Percentiles rank a stretch among this genome's conserved stretches.
These are phyloP conservation scores for Talinum fruticosum DNA, from an alignment of 148 eudicot species.

Conservation along the genomic window DNA sequence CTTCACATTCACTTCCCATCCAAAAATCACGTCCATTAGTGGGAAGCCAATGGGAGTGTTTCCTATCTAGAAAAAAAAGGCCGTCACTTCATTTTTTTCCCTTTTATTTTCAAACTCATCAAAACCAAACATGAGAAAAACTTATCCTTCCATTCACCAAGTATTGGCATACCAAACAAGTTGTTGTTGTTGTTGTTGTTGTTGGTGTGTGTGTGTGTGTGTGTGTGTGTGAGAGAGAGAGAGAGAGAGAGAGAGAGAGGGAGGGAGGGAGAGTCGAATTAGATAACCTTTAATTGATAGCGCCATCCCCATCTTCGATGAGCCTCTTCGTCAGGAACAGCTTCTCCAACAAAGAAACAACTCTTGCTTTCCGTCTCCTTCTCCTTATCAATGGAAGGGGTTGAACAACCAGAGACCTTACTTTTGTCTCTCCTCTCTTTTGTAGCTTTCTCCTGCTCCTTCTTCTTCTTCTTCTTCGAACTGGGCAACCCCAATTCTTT, in stretches of 20 bases:
- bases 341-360: conserved; percentile 57
- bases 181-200: too few relatives aligned
- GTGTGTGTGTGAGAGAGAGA: background rate
- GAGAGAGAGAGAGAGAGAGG: background rate
- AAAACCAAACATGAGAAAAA: background rate
- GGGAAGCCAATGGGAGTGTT: background rate
- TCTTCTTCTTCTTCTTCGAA: conserved; percentile 26
- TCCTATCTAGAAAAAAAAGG: background rate
- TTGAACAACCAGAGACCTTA: background rate
- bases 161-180: background rate
- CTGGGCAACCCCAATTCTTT: conserved; percentile 14
- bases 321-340: conserved; percentile 75
- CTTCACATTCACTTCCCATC: background rate
- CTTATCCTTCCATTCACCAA: background rate
- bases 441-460: conserved; percentile 2
- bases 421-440: background rate
- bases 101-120: background rate
- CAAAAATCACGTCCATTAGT: background rate
- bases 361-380: conserved; percentile 15
- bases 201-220: too few relatives aligned
- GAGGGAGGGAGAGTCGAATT: conserved; percentile 7
- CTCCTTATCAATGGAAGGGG: conserved; percentile 1
- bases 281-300: conserved; percentile 70
- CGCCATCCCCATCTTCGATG: conserved; percentile 74
- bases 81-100: background rate